A percentile compares a stretch with the other conserved stretches of the same genome.
Evolutionary conservation across 2,329 filamentous ascomycete genomes (phyloP).

Genomic region (Sarocladium strictum): DNA sequence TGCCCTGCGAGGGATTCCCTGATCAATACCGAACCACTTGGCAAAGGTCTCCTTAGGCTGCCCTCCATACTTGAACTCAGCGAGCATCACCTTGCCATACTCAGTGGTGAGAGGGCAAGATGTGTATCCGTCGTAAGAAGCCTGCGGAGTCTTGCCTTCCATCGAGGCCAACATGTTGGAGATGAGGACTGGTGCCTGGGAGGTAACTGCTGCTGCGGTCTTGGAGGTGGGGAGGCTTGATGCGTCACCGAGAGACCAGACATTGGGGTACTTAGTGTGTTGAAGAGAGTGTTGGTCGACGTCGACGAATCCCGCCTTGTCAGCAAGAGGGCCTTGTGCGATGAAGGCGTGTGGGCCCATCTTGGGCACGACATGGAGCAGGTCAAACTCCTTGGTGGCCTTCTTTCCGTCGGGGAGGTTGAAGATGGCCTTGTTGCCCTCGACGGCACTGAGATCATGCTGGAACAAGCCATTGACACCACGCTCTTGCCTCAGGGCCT

Average conservation of each 20-base stretch:
- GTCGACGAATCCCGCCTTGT: slow-evolving; percentile 50
- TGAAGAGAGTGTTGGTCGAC: slow-evolving; percentile 47
- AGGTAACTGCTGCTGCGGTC: slow-evolving; percentile 48
- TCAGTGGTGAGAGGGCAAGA: slow-evolving; percentile 49
- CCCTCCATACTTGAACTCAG: slow-evolving; percentile 60
- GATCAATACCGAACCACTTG: slow-evolving; percentile 40
- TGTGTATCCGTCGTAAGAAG: slow-evolving; percentile 48
- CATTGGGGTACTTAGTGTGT: slow-evolving; percentile 48
- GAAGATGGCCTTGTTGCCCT: slow-evolving; percentile 49
- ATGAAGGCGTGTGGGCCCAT: slow-evolving; percentile 52
- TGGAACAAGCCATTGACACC: slow-evolving; percentile 53
- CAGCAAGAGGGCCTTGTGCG: slow-evolving; percentile 45
- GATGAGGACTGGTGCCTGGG: slow-evolving; percentile 45
- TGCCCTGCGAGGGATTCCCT: slow-evolving; percentile 45
- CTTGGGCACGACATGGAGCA: slow-evolving; percentile 53
- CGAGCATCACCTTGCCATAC: slow-evolving; percentile 57
- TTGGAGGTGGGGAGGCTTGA: slow-evolving; percentile 55
- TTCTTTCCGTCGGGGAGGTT: slow-evolving; percentile 33
- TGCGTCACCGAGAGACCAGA: slow-evolving; percentile 55
- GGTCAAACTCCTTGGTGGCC: slow-evolving; percentile 44
- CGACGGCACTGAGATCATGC: slow-evolving; percentile 47
- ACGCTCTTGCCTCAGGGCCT: slow-evolving; percentile 46
- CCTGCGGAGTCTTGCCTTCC: slow-evolving; percentile 39
- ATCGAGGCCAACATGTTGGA: slow-evolving; percentile 38
- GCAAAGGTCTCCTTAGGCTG: slow-evolving; percentile 58